Percentiles rank a stretch among this genome's conserved stretches.
These are phyloP conservation scores for Annulohypoxylon moriforme DNA, from an alignment of 495 filamentous ascomycete genomes.

Conservation along the genomic window DNA sequence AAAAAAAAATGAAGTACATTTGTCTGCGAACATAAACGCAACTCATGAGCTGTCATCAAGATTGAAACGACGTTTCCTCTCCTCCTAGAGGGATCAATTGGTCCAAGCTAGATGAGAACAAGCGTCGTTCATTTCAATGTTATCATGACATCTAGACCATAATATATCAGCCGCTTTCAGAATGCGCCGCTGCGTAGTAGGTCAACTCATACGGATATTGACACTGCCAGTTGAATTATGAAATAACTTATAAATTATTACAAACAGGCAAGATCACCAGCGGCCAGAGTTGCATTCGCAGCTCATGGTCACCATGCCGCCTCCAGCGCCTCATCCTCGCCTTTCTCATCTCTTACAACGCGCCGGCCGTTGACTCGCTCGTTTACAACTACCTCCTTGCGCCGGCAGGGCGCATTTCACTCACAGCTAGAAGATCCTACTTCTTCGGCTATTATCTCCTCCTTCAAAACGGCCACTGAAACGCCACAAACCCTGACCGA, in stretches of 20 bases:
- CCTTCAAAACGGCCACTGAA: neutral
- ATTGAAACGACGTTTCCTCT: neutral
- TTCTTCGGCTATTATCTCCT: neutral
- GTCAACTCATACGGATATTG: neutral
- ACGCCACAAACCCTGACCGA: slow-evolving; percentile 85
- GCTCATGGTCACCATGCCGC: neutral
- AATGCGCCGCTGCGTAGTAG: slow-evolving; percentile 12
- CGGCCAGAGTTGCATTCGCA: slow-evolving; percentile 8
- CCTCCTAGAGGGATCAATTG: neutral
- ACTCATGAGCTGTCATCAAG: neutral
- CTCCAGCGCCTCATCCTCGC: neutral
- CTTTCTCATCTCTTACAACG: neutral
- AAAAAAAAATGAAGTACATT: neutral
- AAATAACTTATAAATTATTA: neutral
- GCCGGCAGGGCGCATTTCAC: slow-evolving; percentile 6
- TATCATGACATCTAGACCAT: neutral
- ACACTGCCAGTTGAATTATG: neutral
- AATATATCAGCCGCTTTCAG: neutral
- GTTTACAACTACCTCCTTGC: neutral
- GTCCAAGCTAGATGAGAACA: neutral
- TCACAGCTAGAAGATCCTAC: slow-evolving; percentile 1
- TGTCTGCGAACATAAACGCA: neutral
- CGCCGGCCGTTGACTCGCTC: neutral
- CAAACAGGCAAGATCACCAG: neutral
- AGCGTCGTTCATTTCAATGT: neutral